Base-by-base conservation (phyloP, 2,329 filamentous ascomycete genomes). In the Paecilomyces dactylethromorphus region DNA sequence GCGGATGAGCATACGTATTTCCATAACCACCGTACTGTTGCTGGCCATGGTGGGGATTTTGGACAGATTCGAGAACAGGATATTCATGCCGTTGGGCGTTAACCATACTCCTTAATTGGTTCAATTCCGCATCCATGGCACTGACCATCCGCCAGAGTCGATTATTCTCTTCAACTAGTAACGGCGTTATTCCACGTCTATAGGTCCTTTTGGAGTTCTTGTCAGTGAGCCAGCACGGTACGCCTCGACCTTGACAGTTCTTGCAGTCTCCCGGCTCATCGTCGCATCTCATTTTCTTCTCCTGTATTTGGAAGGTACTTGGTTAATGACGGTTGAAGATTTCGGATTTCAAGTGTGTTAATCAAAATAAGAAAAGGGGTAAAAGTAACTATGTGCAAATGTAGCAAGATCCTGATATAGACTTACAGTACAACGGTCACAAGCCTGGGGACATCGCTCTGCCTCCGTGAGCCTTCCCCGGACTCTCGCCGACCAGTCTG, bases 391-490 rank as follows among this genome's bases (percentile, higher is more conserved):
- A 56, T 21, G 18, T 3, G 13, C 1, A 15, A 11, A 45, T 45
- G 10, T 18, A n/a, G 10, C 15, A 45, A 10, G 39, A 3, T 33
- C 32, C 13, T 15, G 13, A 52, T 21, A 18, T 18, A 6, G 15
- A 58, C 63, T 60, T 63, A 69, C 69, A 62, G 67, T 69, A 60
- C 69, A 71, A 33, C 65, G 62, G 58, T 69, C 66, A 64, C 69
- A 71, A 18, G 69, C 67, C 35, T 68, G 63, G n/a, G 56, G 61
- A 12, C 65, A 64, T 13, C 64, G 60, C 13, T 60, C 62, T 2
- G 57, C n/a, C n/a, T 58, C 60, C 24, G 35, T 35, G 11, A 66
- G 57, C n/a, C 66, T 61, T 3, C 56, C 53, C 32, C 62, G 63
- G 3, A 67, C 60, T 29, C 58, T 59, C 8, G 54, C 63, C 2